phyloP scores from a whole-genome alignment of 768 basidiomycete genomes.

The Galerina marginata region DNA sequence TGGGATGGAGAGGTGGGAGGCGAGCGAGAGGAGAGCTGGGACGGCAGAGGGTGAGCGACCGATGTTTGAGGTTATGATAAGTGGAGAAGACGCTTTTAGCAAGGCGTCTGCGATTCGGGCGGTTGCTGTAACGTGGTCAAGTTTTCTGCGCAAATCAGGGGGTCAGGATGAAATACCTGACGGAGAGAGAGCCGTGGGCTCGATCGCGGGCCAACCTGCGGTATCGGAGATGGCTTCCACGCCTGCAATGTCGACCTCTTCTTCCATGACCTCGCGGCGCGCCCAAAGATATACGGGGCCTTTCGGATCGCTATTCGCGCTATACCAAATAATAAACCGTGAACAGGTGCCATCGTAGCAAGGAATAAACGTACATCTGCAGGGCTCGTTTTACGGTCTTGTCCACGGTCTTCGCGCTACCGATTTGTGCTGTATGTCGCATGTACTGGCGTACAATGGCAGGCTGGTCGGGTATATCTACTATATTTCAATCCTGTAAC shows the following conservation, averaged over 20 bases:
- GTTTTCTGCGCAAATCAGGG: neutral
- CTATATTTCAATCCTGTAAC: neutral
- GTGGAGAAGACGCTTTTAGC: slow-evolving; percentile 52
- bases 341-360: neutral
- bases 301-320: slow-evolving; percentile 71
- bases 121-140: slow-evolving; percentile 30
- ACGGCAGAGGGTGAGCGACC: slow-evolving; percentile 60
- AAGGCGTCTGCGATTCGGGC: slow-evolving; percentile 54
- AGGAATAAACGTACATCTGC: slow-evolving; percentile 56
- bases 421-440: slow-evolving; percentile 66
- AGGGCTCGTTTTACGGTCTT: slow-evolving; percentile 60
- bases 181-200: slow-evolving; percentile 52
- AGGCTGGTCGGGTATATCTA: slow-evolving; percentile 75
- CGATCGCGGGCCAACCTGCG: slow-evolving; percentile 58
- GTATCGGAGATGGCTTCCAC: slow-evolving; percentile 34
- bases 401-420: slow-evolving; percentile 56
- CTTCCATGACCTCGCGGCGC: slow-evolving; percentile 72
- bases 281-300: slow-evolving; percentile 81
- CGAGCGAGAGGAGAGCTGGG: slow-evolving; percentile 49
- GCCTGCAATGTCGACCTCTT: slow-evolving; percentile 51
- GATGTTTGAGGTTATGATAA: slow-evolving; percentile 69
- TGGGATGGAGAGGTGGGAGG: slow-evolving; percentile 57
- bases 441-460: slow-evolving; percentile 78
- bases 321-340: slow-evolving; percentile 24
- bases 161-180: slow-evolving; percentile 27